Evolutionary conservation across 352 stramenopile genomes (phyloP).

Genomic region (Phytophthora niederhauseri): DNA sequence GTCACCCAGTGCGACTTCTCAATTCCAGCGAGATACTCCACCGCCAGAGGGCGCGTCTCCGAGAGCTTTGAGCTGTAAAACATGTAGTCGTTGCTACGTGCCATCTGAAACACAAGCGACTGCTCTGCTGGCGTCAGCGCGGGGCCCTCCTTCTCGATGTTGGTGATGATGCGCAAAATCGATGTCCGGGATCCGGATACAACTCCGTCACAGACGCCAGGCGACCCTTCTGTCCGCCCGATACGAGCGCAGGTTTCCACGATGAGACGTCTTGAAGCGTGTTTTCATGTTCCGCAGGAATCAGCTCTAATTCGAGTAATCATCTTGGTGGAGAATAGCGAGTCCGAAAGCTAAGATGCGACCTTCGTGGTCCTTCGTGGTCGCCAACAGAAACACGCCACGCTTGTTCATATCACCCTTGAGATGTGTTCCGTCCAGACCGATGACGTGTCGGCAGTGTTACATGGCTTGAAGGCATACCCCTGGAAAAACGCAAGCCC

Average conservation of each 20-base stretch:
- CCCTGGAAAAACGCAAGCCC: neutral
- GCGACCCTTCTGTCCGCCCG: conserved; percentile 10
- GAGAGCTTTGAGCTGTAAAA: no score
- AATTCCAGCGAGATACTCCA: neutral
- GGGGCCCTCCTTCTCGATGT: neutral
- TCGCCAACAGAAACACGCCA: neutral
- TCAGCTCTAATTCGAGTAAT: conserved; percentile 4
- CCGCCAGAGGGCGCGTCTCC: no score
- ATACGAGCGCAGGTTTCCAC: conserved; percentile 10
- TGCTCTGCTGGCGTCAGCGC: no score
- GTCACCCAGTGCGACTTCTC: conserved; percentile 3
- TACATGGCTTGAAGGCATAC: neutral
- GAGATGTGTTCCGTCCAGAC: neutral
- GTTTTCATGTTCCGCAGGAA: neutral
- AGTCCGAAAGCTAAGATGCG: conserved; percentile 9
- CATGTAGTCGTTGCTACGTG: no score
- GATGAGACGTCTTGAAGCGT: neutral
- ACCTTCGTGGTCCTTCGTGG: neutral
- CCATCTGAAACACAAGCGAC: no score
- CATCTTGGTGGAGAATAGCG: conserved; percentile 1
- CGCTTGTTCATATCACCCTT: neutral
- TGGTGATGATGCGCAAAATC: conserved; percentile 17
- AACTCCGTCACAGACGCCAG: conserved; percentile 7
- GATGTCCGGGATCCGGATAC: conserved; percentile 6
- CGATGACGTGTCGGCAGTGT: neutral